Conservation (phyloP, 192 early-diverging fungal genomes). For the Chytriomyces sp. region DNA sequence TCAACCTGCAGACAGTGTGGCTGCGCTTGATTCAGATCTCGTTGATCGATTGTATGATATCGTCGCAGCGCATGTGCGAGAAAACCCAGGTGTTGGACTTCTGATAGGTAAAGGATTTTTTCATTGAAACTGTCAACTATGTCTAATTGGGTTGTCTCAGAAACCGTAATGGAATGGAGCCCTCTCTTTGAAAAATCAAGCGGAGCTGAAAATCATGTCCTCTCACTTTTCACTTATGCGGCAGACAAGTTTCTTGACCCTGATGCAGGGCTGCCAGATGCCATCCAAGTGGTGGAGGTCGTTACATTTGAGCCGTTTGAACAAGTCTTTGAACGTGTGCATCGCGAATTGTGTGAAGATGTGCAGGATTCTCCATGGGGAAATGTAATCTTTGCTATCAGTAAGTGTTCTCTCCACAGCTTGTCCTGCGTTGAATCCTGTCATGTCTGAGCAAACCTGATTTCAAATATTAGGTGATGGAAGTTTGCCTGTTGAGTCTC, state of each 20-base stretch:
- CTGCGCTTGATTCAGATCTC: neutral
- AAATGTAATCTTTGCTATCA: conserved; percentile 18
- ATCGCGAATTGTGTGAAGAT: neutral
- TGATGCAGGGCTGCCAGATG: neutral
- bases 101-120: neutral
- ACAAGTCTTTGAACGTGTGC: neutral
- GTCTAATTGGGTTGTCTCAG: neutral
- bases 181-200: neutral
- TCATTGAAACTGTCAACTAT: neutral
- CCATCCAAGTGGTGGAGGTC: conserved; percentile 11
- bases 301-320: conserved; percentile 20
- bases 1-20: neutral
- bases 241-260: conserved; percentile 3
- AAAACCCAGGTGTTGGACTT: neutral
- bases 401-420: conserved; percentile 1
- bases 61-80: neutral
- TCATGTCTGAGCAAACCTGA: neutral
- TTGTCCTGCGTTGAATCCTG: no score
- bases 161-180: neutral
- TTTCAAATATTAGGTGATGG: conserved; percentile 8
- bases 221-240: conserved; percentile 13
- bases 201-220: neutral
- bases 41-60: neutral
- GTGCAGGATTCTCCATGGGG: neutral
- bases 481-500: neutral